Evolutionary conservation across 495 filamentous ascomycete species (phyloP).

Genomic region (Xylaria flabelliformis): DNA sequence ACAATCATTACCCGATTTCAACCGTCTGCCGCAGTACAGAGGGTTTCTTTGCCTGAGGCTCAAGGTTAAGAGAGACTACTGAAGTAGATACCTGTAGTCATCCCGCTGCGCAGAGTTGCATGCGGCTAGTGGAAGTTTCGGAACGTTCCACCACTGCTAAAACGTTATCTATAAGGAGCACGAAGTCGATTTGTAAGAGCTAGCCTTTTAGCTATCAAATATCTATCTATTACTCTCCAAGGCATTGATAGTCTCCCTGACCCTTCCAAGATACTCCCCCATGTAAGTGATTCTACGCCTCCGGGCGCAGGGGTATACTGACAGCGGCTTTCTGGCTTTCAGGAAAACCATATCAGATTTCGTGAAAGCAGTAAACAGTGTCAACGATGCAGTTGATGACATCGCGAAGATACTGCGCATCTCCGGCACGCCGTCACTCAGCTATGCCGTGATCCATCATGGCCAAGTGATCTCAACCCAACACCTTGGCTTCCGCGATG

Average conservation of each 20-base stretch:
- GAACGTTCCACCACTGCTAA: too few species aligned
- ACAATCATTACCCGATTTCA: too few species aligned
- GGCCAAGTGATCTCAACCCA: neutral
- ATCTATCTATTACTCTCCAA: too few species aligned
- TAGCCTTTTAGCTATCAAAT: too few species aligned
- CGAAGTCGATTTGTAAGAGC: too few species aligned
- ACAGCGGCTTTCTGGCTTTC: neutral
- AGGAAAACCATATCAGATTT: neutral
- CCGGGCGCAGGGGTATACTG: neutral
- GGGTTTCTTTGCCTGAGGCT: too few species aligned
- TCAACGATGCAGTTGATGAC: neutral
- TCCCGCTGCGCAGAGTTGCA: too few species aligned
- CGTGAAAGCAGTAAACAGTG: neutral
- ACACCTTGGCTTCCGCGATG: constrained; percentile 4
- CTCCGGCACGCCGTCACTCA: constrained; percentile 2
- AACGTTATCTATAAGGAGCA: too few species aligned
- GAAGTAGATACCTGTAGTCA: too few species aligned
- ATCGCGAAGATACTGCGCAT: neutral
- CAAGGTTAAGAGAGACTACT: too few species aligned
- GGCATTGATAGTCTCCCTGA: neutral
- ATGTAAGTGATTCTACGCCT: neutral
- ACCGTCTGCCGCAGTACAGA: too few species aligned
- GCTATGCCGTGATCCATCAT: neutral
- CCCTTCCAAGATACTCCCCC: neutral
- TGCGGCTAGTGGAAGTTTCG: too few species aligned